Conservation (phyloP, 2,329 filamentous ascomycete genomes). For the Gliomastix tumulicola region DNA sequence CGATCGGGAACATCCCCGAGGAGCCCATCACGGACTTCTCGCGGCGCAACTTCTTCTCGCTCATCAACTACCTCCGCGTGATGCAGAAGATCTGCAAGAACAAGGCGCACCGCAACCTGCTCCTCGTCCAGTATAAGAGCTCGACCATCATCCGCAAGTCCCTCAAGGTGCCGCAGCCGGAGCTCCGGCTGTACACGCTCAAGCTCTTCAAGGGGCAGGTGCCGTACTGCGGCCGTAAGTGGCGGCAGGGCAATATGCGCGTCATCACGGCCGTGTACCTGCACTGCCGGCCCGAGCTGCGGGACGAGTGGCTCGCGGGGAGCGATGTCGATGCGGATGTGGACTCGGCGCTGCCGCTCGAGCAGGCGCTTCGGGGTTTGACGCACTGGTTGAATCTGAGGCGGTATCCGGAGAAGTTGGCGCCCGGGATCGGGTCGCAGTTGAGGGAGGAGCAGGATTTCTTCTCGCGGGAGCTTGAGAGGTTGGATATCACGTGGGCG, state of each 20-base stretch:
- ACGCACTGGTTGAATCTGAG: constrained; percentile 94
- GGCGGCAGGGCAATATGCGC: constrained; percentile 97
- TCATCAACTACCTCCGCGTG: constrained; percentile 90
- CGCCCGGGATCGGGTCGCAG: constrained; percentile 45
- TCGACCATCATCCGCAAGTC: constrained; percentile 87
- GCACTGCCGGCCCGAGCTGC: constrained; percentile 83
- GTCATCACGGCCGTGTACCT: constrained; percentile 97
- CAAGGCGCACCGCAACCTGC: constrained; percentile 89
- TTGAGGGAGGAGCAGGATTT: constrained; percentile 72
- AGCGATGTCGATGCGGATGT: constrained; percentile 90
- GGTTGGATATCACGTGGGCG: constrained; percentile 50
- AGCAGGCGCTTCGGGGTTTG: constrained; percentile 81
- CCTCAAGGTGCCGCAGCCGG: constrained; percentile 81
- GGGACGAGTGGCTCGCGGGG: constrained; percentile 91
- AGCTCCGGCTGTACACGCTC: constrained; percentile 85
- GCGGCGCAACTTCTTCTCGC: constrained; percentile 89
- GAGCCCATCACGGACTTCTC: constrained; percentile 85
- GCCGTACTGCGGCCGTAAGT: constrained; percentile 95
- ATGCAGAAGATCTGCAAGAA: constrained; percentile 97
- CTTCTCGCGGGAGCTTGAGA: constrained; percentile 71
- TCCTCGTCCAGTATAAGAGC: constrained; percentile 93
- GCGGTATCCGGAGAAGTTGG: constrained; percentile 74
- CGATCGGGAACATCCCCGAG: constrained; percentile 60
- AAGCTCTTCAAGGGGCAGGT: constrained; percentile 99
- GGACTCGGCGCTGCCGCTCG: constrained; percentile 83